Evolutionary conservation across 2,329 filamentous ascomycete genomes (phyloP), one percentile per base, ranked within the genome.

Genomic region (Aspergillus floridensis): DNA sequence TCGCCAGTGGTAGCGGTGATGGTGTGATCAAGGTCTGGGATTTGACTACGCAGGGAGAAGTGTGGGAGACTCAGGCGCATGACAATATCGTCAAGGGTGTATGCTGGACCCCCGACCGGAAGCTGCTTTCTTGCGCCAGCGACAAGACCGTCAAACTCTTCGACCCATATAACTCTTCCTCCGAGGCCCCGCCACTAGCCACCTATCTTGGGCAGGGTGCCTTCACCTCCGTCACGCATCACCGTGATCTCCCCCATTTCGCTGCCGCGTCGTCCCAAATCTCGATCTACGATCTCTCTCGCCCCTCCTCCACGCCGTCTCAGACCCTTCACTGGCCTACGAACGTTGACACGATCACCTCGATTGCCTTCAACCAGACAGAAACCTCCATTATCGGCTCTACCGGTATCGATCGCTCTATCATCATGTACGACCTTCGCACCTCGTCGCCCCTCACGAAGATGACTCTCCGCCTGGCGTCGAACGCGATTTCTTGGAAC

Each of bases 21-120:
- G 93, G 95, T 65, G 87, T 97, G 10, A 86, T 99, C 59, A 99
- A 99, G 77, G 89, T 95, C 35, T 96, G 92, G 92, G 89, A 96
- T 76, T 79, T 95, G 66, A 85, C 87, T 8, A 88, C 82, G 62
- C 81, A 86, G 58, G 86, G 89, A 29, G 89, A 95, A 72, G 82
- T 88, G 51, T 93, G 90, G 88, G 84, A 90, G 68, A 84, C 85
- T 3, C 86, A 89, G 63, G 93, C 92, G 24, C 96, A 99, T 74
- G 91, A 96, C 68, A 96, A 96, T 67, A 88, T 97, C 49, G 91
- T 98, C 67, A 96, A 96, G 80, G 90, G 90, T 14, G 82, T 97
- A 72, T 89, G 88, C 67, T 99, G 93, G 90, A 96, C 92, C 3
- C 84, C 86, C 49, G 91, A 96, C 68, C 85, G 88, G 71, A 93